Base-by-base conservation (phyloP, 768 basidiomycete species). In the Dentipellis sp. region DNA sequence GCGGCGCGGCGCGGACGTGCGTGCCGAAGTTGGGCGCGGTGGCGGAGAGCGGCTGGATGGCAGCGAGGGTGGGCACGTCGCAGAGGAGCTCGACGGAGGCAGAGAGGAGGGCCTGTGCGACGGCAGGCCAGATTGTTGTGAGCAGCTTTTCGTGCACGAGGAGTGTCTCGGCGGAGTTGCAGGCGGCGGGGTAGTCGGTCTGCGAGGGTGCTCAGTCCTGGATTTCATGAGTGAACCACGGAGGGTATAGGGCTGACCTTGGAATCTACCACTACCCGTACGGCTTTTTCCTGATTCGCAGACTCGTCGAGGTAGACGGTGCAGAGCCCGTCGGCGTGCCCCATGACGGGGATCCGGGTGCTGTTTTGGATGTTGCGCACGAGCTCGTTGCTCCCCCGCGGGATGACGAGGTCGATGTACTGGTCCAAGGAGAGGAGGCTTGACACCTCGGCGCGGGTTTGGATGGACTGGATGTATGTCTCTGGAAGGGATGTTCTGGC, bases 291-390 rank as follows among this genome's bases (percentile, higher is more conserved):
- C 39, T 74, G 63, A 61, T 88, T 81, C 0, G 94, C 94, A 29
- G 77, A 74, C 62, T 88, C 84, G 68, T 99, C 95, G 5, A 99
- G 71, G 68, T 86, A 98, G 5, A 97, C 82, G 17, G 84, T 81
- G 68, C 97, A 99, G 9, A 98, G 73, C 1, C 97, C 97, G 69
- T 99, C 97, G 7, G 97, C 94, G 66, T 99, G 97, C 1, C 97
- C 97, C 94, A 99, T 97, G 46, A 99, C 97, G 2, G 97, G 88
- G 58, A 99, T 98, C 57, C 88, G 78, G 0, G 95, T 97, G 60
- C 75, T 82, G 56, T 88, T 87, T 68, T 98, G 92, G 57, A 99
- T 97, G 68, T 75, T 88, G 63, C 74, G 78, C 23, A 98, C 97
- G 11, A 99, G 82, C 59, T 78, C 80, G 63, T 95, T 95, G 65